Evolutionary conservation across 2,329 filamentous ascomycete species (phyloP), one percentile per base, ranked within the genome.

Genomic region (Akanthomyces muscarius): DNA sequence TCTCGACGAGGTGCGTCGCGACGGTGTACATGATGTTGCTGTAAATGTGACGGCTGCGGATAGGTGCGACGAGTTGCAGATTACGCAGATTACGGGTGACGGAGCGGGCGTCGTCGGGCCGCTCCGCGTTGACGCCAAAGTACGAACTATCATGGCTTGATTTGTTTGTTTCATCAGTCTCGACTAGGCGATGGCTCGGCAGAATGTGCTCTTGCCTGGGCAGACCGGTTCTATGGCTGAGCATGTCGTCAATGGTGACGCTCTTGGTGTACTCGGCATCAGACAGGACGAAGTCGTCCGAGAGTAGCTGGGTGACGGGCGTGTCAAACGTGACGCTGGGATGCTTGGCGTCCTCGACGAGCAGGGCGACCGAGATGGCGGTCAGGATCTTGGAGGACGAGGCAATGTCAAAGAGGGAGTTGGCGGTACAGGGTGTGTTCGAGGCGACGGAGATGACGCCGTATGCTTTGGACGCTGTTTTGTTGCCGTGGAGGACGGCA

Each of bases 21-120:
- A 60, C 62, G 18, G 62, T 63, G 62, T 52, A 59, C 54, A 63
- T 59, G 36, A 63, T 63, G 48, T 63, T 63, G 47, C 18, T 60
- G 45, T 63, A 63, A 14, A 59, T 36, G 50, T 60, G 54, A 1
- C 44, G 33, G 36, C 45, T 63, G 28, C 62, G 62, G 54, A 63
- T 18, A 25, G 62, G 62, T 10, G 54, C 62, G 54, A 38, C 41
- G 38, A 63, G 25, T 16, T 59, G 52, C 11, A 63, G 48, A 11
- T 63, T 60, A 13, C 62, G 62, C 18, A 63, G 47, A 38, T 63
- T 63, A 3, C 62, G 45, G 7, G 62, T 63, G 36, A 63, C 41
- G 38, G 62, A 63, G 44, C 48, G 44, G 28, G 61, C 53, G 28
- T 54, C 28, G 38, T 63, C 61, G 4, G 61, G 52, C 21, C 8